These are phyloP conservation scores for Tetradesmus lagerheimii DNA, from an alignment of 139 green algal genomes.

Conservation along the genomic window DNA sequence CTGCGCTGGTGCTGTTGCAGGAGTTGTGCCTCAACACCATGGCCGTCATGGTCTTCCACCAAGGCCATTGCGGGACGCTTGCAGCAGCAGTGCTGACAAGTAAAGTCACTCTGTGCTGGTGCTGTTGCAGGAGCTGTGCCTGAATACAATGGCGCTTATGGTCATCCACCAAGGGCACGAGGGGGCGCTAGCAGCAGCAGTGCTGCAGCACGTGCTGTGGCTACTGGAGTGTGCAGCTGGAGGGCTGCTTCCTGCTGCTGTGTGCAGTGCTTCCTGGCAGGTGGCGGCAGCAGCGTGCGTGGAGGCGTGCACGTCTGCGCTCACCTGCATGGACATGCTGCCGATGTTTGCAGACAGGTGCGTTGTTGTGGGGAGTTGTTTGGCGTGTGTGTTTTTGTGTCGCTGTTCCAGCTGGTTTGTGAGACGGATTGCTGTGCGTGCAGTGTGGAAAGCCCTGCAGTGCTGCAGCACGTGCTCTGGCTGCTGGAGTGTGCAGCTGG, in stretches of 20 bases:
- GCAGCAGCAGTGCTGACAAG: too few relatives aligned
- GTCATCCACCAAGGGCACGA: too few relatives aligned
- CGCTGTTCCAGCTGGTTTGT: too few relatives aligned
- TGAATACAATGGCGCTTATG: too few relatives aligned
- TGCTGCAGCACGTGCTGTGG: slow-evolving; percentile 28
- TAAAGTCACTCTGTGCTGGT: too few relatives aligned
- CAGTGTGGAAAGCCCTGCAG: too few relatives aligned
- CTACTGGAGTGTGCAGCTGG: slow-evolving; percentile 25
- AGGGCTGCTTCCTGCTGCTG: not conserved
- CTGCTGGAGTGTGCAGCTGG: slow-evolving; percentile 26
- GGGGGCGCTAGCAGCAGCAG: not conserved
- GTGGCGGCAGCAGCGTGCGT: not conserved
- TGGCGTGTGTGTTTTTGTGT: too few relatives aligned
- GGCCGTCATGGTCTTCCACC: slow-evolving; percentile 17
- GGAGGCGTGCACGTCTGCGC: not conserved
- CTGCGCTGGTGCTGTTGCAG: not conserved
- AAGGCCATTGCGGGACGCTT: not conserved
- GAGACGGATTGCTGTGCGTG: not conserved
- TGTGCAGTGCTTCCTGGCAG: not conserved
- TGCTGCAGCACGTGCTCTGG: slow-evolving; percentile 27
- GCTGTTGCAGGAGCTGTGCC: too few relatives aligned
- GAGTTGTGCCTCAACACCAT: slow-evolving; percentile 18
- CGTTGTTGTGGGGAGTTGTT: not conserved
- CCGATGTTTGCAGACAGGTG: not conserved
- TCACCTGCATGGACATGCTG: not conserved